Base-by-base conservation (phyloP, 2,329 filamentous ascomycete genomes). In the Colletotrichum eleusines region DNA sequence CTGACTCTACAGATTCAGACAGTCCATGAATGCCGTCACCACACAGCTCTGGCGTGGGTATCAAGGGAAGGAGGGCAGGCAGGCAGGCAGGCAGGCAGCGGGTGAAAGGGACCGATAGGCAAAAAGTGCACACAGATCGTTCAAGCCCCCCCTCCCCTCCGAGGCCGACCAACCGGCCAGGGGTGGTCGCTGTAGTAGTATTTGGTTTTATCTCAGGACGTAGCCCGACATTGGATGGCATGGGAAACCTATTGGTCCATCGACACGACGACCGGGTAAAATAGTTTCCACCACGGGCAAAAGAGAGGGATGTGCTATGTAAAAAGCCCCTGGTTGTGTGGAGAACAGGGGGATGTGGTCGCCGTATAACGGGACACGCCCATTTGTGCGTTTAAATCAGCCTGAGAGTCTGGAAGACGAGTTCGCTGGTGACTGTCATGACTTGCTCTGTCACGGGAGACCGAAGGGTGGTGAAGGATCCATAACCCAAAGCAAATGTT, bases 311-410 rank as follows among this genome's bases (percentile, higher is more conserved):
- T 20, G 26, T 54, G 42, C 42, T n/a, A 11, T 46, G 42, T 46
- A 46, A 46, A 50, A 51, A 55, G 60, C 48, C 20, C 33, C n/a
- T 48, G 28, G 38, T 33, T 53, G 53, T 35, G 62, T 35, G 44
- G 44, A 44, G 42, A 28, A 33, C 28, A 42, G 28, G 53, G 42
- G 40, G 69, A 28, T 23, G 66, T 57, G 54, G 20, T 35, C 31
- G 58, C 55, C 58, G 26, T 66, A 69, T 46, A 60, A 51, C n/a
- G 44, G 42, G 53, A 63, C 58, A 51, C 58, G 65, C 70, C 72
- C 63, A 73, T 73, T 73, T 69, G 72, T 64, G 72, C 72, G 72
- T 73, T 73, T 73, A 72, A 65, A 61, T 61, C 60, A 70, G 60
- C 48, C 58, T 60, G 59, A 50, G 54, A n/a, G 23, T 44, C 62